phyloP scores from a whole-genome alignment of 169 alveolate genomes.

The Plasmodium inui region DNA sequence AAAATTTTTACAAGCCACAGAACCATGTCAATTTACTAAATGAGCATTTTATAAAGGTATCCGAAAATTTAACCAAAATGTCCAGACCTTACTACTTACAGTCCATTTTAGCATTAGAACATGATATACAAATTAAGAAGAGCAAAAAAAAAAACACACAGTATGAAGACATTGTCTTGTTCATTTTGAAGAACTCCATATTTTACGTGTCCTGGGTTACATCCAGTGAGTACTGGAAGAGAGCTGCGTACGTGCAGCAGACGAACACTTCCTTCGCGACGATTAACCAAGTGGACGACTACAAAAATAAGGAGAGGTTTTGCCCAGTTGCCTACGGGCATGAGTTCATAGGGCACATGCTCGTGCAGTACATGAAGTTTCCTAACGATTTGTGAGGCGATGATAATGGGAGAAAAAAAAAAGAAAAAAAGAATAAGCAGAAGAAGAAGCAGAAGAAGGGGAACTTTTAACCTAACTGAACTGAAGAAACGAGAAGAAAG shows the following conservation, averaged over 20 bases:
- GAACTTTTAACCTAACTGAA: not conserved
- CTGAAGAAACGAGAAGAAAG: not conserved
- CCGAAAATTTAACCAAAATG: constrained; percentile 77
- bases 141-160: constrained; percentile 31
- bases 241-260: constrained; percentile 55
- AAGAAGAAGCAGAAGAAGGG: too few species aligned
- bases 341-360: constrained; percentile 67
- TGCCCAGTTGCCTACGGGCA: constrained; percentile 75
- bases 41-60: constrained; percentile 80
- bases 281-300: not conserved
- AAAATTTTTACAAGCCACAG: constrained; percentile 76
- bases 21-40: constrained; percentile 71
- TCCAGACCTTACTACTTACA: constrained; percentile 62
- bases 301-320: constrained; percentile 26
- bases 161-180: constrained; percentile 55
- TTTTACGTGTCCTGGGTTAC: constrained; percentile 74
- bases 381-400: constrained; percentile 28
- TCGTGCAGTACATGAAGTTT: constrained; percentile 62
- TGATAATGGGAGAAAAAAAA: not conserved
- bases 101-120: constrained; percentile 63
- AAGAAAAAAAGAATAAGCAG: not conserved
- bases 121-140: constrained; percentile 68
- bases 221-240: constrained; percentile 75
- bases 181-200: constrained; percentile 65
- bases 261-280: not conserved